Evolutionary conservation across 177 flowering plant genomes (phyloP), one percentile per base, ranked within the genome.

Genomic region (Vitis hybrid): DNA sequence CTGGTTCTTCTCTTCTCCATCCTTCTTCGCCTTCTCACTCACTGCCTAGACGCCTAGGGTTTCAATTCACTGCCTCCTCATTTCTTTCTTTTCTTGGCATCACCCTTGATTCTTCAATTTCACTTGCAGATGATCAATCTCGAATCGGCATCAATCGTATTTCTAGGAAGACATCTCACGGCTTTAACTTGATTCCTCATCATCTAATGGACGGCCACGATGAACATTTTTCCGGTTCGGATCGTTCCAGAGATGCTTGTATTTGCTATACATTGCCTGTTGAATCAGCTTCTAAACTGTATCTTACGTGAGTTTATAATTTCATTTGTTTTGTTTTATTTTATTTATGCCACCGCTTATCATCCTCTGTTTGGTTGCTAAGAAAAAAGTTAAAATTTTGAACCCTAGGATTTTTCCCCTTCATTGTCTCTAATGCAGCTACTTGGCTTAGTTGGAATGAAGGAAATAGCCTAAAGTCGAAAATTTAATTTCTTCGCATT

Each of bases 261-360:
- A 62, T 88, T 6, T 81, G 93, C 80, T 94, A 91, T 67, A 83
- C 86, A 15, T 82, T 94, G 69, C 98, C 96, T 26, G 65, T 80
- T 62, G 76, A 73, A 1, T 73, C 77, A 18, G 60, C 80, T 74
- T 84, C 93, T 17, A 76, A 79, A 30, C 84, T 92, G 67, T 72
- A 70, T 64, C 70, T 92, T 48, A 79, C 70, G 97, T 94, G 65
- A 81, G 89, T 68, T 74, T 18, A 2, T 19, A 8, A 51, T 66
- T 73, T 52, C 49, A 4, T 4, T 26, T 56, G 50, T 6, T 5
- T 8, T 30, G 1, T 51, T 7, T 48, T 56, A 49, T 17, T 52
- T n/a, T 66, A 15, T 12, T 1, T 39, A 39, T 39, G 45, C 45
- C 45, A 39, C 45, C 45, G 7, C 45, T 7, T 39, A 39, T 39